Conservation (phyloP, 805 yeast genomes). For the Kodamaea nitidulidarum region DNA sequence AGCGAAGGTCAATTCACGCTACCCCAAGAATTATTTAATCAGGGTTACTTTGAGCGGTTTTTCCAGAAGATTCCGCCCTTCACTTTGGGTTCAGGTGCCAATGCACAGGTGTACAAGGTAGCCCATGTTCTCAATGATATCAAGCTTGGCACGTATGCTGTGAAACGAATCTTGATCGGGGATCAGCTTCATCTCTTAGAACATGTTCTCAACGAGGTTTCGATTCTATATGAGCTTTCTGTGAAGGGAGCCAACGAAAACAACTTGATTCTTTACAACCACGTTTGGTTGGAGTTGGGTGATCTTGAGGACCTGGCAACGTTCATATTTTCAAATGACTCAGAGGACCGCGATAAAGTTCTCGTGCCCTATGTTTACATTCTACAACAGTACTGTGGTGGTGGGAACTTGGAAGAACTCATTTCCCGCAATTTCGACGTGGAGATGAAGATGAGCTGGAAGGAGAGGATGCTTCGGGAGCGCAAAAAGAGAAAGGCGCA, state of each 20-base stretch:
- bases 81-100: conserved; percentile 74
- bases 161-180: conserved; percentile 83
- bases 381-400: conserved; percentile 82
- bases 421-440: conserved; percentile 21
- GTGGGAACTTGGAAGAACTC: conserved; percentile 79
- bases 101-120: conserved; percentile 81
- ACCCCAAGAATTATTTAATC: conserved; percentile 63
- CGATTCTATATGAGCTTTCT: conserved; percentile 56
- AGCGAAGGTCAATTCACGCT: conserved; percentile 16
- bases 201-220: conserved; percentile 73
- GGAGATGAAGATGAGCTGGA: conserved; percentile 20
- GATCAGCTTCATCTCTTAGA: conserved; percentile 64
- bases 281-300: conserved; percentile 82
- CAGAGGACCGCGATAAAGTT: conserved; percentile 1
- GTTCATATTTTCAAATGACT: conserved; percentile 18
- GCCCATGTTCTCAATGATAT: conserved; percentile 73
- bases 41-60: conserved; percentile 75
- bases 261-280: conserved; percentile 79
- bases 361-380: conserved; percentile 69
- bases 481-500: conserved; percentile 18
- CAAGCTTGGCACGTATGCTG: conserved; percentile 74
- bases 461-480: conserved; percentile 26
- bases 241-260: conserved; percentile 39
- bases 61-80: conserved; percentile 53
- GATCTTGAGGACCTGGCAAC: conserved; percentile 46